Conservation (phyloP, 495 filamentous ascomycete species). For the Cercophora samala region DNA sequence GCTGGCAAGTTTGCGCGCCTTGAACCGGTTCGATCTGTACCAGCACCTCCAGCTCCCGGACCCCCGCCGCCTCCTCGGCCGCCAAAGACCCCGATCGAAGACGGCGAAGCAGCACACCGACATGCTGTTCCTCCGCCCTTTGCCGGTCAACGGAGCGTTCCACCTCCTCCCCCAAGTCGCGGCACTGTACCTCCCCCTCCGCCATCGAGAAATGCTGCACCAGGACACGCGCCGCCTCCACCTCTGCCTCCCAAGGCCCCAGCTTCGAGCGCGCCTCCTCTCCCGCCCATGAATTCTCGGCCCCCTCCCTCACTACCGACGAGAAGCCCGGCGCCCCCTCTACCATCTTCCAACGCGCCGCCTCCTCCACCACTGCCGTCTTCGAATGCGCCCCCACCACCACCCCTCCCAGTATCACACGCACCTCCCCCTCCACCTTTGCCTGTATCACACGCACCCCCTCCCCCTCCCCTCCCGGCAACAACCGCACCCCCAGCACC, state of each 20-base stretch:
- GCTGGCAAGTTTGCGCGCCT: constrained; percentile 71
- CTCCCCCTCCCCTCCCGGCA: constrained; percentile 34
- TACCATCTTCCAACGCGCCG: constrained; percentile 48
- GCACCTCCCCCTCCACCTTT: constrained; percentile 33
- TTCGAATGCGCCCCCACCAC: constrained; percentile 36
- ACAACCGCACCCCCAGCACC: constrained; percentile 36
- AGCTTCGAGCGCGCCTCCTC: constrained; percentile 55
- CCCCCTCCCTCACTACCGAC: constrained; percentile 41
- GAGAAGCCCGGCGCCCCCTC: constrained; percentile 41
- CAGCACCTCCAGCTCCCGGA: constrained; percentile 60
- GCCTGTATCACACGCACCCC: constrained; percentile 34
- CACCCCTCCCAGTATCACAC: constrained; percentile 34
- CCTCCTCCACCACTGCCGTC: constrained; percentile 43
- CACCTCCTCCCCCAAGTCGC: constrained; percentile 73
- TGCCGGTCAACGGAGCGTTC: constrained; percentile 61
- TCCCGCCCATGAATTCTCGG: constrained; percentile 48
- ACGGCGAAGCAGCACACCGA: constrained; percentile 45
- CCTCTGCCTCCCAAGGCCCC: constrained; percentile 72
- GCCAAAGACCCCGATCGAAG: constrained; percentile 80
- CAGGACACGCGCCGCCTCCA: constrained; percentile 47
- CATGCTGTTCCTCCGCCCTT: constrained; percentile 85
- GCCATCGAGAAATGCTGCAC: constrained; percentile 51
- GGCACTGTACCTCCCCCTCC: constrained; percentile 64
- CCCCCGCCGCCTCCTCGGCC: constrained; percentile 84
- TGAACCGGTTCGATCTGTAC: constrained; percentile 56